A percentile compares a stretch with the other conserved stretches of the same genome.
phyloP scores from a whole-genome alignment of 768 basidiomycete species.

The Russula earlei region DNA sequence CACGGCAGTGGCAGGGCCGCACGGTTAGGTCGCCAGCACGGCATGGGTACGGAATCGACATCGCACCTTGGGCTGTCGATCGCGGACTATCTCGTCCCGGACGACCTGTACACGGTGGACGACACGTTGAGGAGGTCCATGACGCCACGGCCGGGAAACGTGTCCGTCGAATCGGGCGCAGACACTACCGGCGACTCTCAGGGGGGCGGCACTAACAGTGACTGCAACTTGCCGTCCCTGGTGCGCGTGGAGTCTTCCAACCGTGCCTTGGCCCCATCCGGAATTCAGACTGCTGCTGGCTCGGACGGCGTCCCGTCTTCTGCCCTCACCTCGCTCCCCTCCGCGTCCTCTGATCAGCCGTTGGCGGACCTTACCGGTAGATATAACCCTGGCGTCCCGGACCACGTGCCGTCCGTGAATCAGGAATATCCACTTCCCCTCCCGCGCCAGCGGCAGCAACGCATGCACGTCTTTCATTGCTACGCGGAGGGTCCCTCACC shows the following conservation, averaged over 20 bases:
- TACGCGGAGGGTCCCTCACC: conserved; percentile 4
- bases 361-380: conserved; percentile 11
- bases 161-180: conserved; percentile 6
- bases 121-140: conserved; percentile 17
- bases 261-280: conserved; percentile 8
- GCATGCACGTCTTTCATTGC: conserved; percentile 18
- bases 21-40: conserved; percentile 12
- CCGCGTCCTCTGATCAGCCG: conserved; percentile 13
- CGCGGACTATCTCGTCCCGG: conserved; percentile 14
- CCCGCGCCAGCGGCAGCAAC: conserved; percentile 12
- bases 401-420: conserved; percentile 13
- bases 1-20: conserved; percentile 31
- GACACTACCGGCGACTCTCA: conserved; percentile 2
- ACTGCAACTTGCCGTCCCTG: conserved; percentile 10
- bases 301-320: conserved; percentile 12
- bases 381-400: conserved; percentile 9
- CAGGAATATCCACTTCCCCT: conserved; percentile 11
- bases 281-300: conserved; percentile 8
- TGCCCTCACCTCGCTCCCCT: conserved; percentile 12
- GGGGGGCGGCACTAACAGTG: conserved; percentile 12
- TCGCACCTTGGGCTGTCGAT: conserved; percentile 15
- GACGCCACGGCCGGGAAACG: conserved; percentile 15
- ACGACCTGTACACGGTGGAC: conserved; percentile 13
- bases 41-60: conserved; percentile 2
- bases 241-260: conserved; percentile 8